phyloP scores from a whole-genome alignment of 805 yeast species.

The Saccharomycopsis synnaedendra region DNA sequence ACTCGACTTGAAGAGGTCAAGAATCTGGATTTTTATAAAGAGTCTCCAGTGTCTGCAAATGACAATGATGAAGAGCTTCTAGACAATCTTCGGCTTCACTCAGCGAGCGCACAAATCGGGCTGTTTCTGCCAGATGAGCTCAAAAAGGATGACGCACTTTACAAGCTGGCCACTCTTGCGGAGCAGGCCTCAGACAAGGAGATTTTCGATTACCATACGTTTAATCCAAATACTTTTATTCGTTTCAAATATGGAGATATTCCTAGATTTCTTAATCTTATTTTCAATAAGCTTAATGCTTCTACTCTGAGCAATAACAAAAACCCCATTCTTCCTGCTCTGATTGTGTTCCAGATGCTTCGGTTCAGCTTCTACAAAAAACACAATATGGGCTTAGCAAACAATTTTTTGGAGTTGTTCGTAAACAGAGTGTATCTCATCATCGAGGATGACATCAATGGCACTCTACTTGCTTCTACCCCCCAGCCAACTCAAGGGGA shows the following conservation, averaged over 20 bases:
- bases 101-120: neutral
- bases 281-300: conserved; percentile 43
- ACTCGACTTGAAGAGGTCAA: neutral
- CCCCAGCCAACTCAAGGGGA: neutral
- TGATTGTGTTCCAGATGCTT: conserved; percentile 57
- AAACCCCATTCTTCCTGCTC: conserved; percentile 51
- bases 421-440: conserved; percentile 13
- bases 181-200: neutral
- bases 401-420: conserved; percentile 41
- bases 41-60: neutral
- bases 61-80: conserved; percentile 1
- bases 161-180: neutral
- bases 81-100: conserved; percentile 3
- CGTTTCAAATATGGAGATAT: conserved; percentile 52
- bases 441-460: conserved; percentile 6
- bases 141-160: conserved; percentile 1
- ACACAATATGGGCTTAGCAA: conserved; percentile 43
- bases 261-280: conserved; percentile 59
- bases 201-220: conserved; percentile 1
- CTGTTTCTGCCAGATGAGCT: neutral
- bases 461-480: neutral
- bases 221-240: conserved; percentile 38
- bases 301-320: conserved; percentile 32
- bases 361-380: conserved; percentile 53
- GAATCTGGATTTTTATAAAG: neutral